Base-by-base conservation (phyloP, 192 early-diverging fungal species). In the Entomortierella lignicola region DNA sequence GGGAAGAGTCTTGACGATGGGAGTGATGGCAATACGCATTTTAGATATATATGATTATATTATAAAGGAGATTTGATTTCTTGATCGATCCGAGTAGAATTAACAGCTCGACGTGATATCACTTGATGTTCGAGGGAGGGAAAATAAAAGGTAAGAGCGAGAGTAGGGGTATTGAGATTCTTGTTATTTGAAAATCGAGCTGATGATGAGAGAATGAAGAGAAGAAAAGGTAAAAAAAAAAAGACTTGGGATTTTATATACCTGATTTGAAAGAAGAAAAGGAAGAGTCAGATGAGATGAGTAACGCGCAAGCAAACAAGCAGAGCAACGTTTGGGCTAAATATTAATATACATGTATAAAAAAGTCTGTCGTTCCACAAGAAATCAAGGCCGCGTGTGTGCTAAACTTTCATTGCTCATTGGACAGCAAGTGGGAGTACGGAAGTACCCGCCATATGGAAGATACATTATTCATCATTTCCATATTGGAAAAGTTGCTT, bases 11-110 rank as follows among this genome's bases (percentile, higher is more conserved):
- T 66, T 64, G 66, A 61, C 21, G 62, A 69, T 50, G 27, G 66
- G 52, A 25, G 55, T 67, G 65, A 79, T 79, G 13, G 63, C 50
- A 47, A 61, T 62, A 25, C 67, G 65, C 75, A 79, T 79, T 25
- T 17, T 69, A 29, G 23, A 29, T 30, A 25, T 44, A 30, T 77
- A 23, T n/a, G 42, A n/a, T n/a, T n/a, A n/a, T 29, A 55, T 52
- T 56, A 51, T 53, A 13, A 26, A 27, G 52, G 52, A 17, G 39
- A 42, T 15, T 29, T 23, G 56, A 31, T 58, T 21, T 18, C 13
- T 39, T 32, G 58, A 31, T 29, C 52, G 37, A 26, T 15, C 23
- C 11, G 37, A 25, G 15, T 31, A 18, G 31, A 13, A 53, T 51
- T 50, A 27, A 13, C 13, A 13, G 13, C 39, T 42, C 13, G 39